Conservation (phyloP, 192 early-diverging fungal species). For the Coemansia sp. region DNA sequence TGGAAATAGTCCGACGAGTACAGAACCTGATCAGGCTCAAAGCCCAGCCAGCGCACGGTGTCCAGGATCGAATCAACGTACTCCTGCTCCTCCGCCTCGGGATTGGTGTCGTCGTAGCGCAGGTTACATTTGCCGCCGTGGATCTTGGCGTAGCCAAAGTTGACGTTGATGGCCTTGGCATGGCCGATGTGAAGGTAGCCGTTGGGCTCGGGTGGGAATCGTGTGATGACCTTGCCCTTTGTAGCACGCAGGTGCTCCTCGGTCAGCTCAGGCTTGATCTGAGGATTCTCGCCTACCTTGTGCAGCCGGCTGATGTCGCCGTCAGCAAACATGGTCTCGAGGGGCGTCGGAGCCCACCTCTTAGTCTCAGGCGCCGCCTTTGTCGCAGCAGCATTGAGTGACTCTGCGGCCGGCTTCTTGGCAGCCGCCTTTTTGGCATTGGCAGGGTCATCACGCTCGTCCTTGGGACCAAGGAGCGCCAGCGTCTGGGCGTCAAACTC, state of each 20-base stretch:
- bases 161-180: conserved; percentile 99
- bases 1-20: conserved; percentile 99
- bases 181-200: conserved; percentile 99
- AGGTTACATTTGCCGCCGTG: conserved; percentile 90
- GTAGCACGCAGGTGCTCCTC: conserved; percentile 87
- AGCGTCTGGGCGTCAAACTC: conserved; percentile 83
- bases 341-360: conserved; percentile 41
- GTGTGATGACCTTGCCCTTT: conserved; percentile 88
- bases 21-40: conserved; percentile 84
- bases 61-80: conserved; percentile 96
- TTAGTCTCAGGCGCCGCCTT: conserved; percentile 16
- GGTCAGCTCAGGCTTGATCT: conserved; percentile 90
- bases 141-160: conserved; percentile 96
- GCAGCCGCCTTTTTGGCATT: conserved; percentile 33
- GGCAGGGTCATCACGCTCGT: conserved; percentile 85
- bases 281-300: conserved; percentile 93
- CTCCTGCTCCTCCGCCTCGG: conserved; percentile 90
- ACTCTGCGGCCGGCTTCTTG: conserved; percentile 23
- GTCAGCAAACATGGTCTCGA: conserved; percentile 76
- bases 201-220: conserved; percentile 99
- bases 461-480: conserved; percentile 93
- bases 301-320: conserved; percentile 92
- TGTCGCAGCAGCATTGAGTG: conserved; percentile 11
- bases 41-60: conserved; percentile 94
- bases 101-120: conserved; percentile 87